Evolutionary conservation across 768 basidiomycete species (phyloP).

Genomic region (Rhizopogon rudus): DNA sequence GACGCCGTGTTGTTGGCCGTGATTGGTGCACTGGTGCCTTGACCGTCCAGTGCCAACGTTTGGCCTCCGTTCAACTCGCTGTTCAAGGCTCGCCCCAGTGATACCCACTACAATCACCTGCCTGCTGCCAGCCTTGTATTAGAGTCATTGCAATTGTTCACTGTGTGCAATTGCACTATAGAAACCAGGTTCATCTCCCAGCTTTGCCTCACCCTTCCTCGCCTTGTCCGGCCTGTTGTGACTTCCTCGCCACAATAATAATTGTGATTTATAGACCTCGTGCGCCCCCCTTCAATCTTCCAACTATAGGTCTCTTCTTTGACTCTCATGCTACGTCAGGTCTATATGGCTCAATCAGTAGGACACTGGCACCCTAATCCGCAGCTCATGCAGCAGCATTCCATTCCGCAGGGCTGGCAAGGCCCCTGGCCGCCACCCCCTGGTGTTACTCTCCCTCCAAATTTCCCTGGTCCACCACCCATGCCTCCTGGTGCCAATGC

Average conservation of each 20-base stretch:
- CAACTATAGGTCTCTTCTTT: not conserved
- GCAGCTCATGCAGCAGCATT: constrained; percentile 25
- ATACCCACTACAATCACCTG: not conserved
- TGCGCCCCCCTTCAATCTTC: not conserved
- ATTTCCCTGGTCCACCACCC: constrained; percentile 47
- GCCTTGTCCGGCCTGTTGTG: no score
- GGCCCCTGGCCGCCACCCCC: constrained; percentile 32
- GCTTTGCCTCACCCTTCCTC: not conserved
- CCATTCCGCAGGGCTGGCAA: constrained; percentile 26
- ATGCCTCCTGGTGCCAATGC: constrained; percentile 44
- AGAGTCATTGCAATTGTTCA: not conserved
- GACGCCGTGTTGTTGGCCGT: no score
- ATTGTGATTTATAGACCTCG: not conserved
- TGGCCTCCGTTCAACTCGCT: not conserved
- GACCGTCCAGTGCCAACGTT: no score
- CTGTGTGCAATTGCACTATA: not conserved
- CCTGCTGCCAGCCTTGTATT: not conserved
- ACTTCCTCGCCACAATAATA: no score
- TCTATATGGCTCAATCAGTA: not conserved
- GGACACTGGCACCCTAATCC: constrained; percentile 27
- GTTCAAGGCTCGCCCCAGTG: not conserved
- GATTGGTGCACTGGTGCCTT: no score
- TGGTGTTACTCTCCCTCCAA: constrained; percentile 25
- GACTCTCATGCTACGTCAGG: not conserved
- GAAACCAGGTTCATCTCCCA: not conserved